phyloP scores from a whole-genome alignment of 345 rosid genomes.

The Pistacia integerrima region DNA sequence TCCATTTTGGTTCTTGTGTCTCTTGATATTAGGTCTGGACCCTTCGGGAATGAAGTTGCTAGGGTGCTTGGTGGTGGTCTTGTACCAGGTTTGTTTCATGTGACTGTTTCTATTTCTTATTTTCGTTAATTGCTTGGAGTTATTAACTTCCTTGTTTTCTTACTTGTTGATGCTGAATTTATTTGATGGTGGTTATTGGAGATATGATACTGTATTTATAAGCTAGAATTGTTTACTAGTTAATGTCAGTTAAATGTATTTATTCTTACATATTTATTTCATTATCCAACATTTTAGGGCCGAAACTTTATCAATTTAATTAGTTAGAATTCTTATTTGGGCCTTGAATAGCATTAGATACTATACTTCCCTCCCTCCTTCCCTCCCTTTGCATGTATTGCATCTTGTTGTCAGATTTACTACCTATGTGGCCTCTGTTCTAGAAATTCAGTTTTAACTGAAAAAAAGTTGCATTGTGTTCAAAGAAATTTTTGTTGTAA shows the following conservation, averaged over 20 bases:
- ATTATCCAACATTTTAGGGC: background rate
- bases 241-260: background rate
- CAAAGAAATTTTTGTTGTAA: background rate
- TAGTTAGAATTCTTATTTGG: background rate
- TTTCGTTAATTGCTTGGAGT: constrained; percentile 11
- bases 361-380: background rate
- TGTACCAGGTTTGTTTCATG: constrained; percentile 73
- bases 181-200: background rate
- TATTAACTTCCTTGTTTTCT: background rate
- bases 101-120: constrained; percentile 13
- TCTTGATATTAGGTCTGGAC: constrained; percentile 56
- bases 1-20: constrained; percentile 17
- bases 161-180: background rate
- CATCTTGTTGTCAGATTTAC: background rate
- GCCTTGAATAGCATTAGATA: background rate
- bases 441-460: background rate
- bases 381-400: background rate
- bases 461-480: background rate
- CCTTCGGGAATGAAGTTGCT: constrained; percentile 79
- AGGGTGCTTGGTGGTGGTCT: constrained; percentile 98
- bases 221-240: background rate
- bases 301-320: background rate
- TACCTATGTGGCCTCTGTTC: background rate
- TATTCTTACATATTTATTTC: no score
- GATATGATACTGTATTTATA: background rate